phyloP scores from a whole-genome alignment of 768 basidiomycete species.

The Tulasnella sp. region DNA sequence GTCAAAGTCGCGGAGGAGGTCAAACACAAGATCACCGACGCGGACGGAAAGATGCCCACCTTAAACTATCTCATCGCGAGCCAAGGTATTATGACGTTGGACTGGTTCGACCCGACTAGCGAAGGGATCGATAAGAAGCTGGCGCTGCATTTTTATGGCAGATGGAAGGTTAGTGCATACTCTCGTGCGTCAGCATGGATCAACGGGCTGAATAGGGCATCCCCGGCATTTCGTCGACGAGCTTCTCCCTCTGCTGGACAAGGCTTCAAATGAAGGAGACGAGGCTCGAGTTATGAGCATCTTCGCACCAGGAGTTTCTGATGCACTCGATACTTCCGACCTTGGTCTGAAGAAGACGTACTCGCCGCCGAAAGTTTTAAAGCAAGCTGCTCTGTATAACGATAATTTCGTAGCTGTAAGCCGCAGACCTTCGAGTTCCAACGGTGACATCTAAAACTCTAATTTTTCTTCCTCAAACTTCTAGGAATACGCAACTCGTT shows the following conservation, averaged over 20 bases:
- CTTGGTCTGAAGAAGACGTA: constrained; percentile 21
- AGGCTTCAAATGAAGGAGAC: constrained; percentile 16
- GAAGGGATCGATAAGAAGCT: constrained; percentile 23
- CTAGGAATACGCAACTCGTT: constrained; percentile 18
- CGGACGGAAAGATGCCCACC: background rate
- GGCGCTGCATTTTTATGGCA: constrained; percentile 21
- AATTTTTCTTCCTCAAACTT: background rate
- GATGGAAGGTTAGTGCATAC: constrained; percentile 17
- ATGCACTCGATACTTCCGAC: background rate
- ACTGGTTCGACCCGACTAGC: constrained; percentile 17
- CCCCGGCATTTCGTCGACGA: constrained; percentile 17
- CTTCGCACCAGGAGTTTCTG: background rate
- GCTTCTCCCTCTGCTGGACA: constrained; percentile 17
- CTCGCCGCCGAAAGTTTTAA: background rate
- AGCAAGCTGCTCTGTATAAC: background rate
- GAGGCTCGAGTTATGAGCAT: constrained; percentile 20
- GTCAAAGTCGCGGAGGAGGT: background rate
- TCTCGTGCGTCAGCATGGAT: background rate
- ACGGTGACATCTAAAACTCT: background rate
- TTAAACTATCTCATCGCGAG: constrained; percentile 20
- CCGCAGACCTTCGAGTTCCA: background rate
- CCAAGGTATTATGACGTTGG: constrained; percentile 20
- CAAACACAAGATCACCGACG: background rate
- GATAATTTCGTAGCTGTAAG: constrained; percentile 17
- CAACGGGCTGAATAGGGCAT: background rate